phyloP scores from a whole-genome alignment of 441 rosid genomes.

The Flueggea neowawraea region DNA sequence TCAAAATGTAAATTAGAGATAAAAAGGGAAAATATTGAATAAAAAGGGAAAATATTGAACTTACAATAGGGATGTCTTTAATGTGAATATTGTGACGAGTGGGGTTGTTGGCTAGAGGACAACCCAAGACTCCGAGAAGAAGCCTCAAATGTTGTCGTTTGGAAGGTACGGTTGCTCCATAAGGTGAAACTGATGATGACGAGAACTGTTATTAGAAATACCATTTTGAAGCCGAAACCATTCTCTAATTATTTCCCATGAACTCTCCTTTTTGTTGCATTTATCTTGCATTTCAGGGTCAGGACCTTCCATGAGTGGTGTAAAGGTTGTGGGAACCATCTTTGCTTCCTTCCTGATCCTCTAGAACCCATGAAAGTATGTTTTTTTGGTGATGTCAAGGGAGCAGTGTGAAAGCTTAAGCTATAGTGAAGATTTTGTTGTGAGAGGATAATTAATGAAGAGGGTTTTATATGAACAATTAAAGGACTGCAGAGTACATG shows the following conservation, averaged over 20 bases:
- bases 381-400: too few relatives aligned
- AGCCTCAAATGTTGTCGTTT: conserved; percentile 70
- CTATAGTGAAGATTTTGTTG: too few relatives aligned
- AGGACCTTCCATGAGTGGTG: conserved; percentile 93
- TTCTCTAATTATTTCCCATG: conserved; percentile 86
- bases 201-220: conserved; percentile 18
- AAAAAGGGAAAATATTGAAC: conserved; percentile 4
- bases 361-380: conserved; percentile 29
- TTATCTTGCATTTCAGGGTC: conserved; percentile 85
- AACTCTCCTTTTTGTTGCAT: conserved; percentile 61
- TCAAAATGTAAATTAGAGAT: background rate
- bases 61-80: conserved; percentile 56
- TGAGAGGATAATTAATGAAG: background rate
- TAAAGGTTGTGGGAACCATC: conserved; percentile 75
- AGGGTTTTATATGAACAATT: too few relatives aligned
- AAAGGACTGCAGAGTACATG: too few relatives aligned
- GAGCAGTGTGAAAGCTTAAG: too few relatives aligned
- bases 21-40: too few relatives aligned
- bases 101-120: conserved; percentile 49
- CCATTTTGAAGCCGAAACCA: conserved; percentile 83
- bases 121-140: conserved; percentile 79
- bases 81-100: conserved; percentile 28
- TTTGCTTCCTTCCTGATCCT: conserved; percentile 46
- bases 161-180: conserved; percentile 12
- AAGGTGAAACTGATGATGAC: conserved; percentile 23